A percentile compares a stretch with the other conserved stretches of the same genome.
Conservation (phyloP, 2,329 filamentous ascomycete genomes). For the Phyllosticta citrichinensis region DNA sequence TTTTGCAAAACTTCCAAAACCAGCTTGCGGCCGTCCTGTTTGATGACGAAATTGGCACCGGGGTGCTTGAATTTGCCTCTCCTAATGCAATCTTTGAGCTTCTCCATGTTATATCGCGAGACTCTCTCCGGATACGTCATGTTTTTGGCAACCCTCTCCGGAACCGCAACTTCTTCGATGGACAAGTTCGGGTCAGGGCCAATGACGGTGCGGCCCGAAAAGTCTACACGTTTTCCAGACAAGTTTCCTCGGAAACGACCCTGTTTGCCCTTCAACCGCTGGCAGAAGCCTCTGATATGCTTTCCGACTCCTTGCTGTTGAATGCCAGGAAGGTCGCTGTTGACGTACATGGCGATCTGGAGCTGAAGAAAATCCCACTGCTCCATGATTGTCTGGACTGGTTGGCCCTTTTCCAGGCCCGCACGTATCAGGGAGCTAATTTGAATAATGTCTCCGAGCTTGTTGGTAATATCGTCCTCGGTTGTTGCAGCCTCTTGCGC, state of each 20-base stretch:
- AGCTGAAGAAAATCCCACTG: conserved; percentile 96
- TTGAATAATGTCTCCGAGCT: conserved; percentile 92
- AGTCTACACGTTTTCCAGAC: conserved; percentile 96
- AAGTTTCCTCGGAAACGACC: conserved; percentile 94
- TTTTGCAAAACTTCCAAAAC: conserved; percentile 50
- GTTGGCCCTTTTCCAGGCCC: conserved; percentile 71
- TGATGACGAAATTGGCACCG: conserved; percentile 74
- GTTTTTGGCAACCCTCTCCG: conserved; percentile 85
- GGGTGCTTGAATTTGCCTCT: conserved; percentile 75
- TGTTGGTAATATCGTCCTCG: conserved; percentile 93
- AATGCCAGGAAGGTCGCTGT: conserved; percentile 90
- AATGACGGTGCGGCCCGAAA: conserved; percentile 94
- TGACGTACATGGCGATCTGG: conserved; percentile 95
- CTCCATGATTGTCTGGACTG: conserved; percentile 86
- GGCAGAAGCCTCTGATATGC: conserved; percentile 84
- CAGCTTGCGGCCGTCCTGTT: conserved; percentile 61
- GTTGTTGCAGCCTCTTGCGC: conserved; percentile 87
- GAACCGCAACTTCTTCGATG: conserved; percentile 89
- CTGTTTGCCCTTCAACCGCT: conserved; percentile 93
- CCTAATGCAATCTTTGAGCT: conserved; percentile 61
- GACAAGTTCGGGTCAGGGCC: conserved; percentile 91
- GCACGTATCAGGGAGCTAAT: conserved; percentile 81
- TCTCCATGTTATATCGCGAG: conserved; percentile 74
- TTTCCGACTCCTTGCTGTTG: conserved; percentile 74
- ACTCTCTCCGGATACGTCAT: conserved; percentile 90